Percentiles rank a stretch among this genome's conserved stretches.
These are phyloP conservation scores for Linnemannia schmuckeri DNA, from an alignment of 192 early-diverging fungal genomes.

Conservation along the genomic window DNA sequence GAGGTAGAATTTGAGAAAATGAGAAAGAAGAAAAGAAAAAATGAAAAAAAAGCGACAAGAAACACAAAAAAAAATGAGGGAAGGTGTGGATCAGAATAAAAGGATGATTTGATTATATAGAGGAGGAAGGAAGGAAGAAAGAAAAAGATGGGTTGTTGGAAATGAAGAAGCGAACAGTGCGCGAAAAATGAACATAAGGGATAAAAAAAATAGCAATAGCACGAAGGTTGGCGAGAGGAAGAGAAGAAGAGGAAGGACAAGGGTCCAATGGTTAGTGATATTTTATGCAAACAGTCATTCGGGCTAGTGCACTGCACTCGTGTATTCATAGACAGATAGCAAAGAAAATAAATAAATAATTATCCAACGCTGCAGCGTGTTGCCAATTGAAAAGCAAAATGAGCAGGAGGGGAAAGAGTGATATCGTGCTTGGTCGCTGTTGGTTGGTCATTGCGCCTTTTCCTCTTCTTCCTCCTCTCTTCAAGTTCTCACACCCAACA, in stretches of 20 bases:
- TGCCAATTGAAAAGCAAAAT: too few relatives aligned
- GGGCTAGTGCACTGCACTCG: too few relatives aligned
- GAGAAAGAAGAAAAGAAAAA: background rate
- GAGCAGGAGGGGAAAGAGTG: too few relatives aligned
- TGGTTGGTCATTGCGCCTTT: slow-evolving; percentile 9
- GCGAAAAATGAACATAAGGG: background rate
- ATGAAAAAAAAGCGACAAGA: background rate
- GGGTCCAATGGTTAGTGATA: slow-evolving; percentile 1
- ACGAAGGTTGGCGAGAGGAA: background rate
- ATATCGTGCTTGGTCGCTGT: background rate
- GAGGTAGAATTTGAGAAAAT: background rate
- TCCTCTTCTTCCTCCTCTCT: background rate
- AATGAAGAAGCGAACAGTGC: background rate
- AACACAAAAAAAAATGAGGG: background rate
- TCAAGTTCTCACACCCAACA: background rate
- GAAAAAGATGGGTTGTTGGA: background rate
- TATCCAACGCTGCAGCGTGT: too few relatives aligned
- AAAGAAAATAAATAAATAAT: too few relatives aligned
- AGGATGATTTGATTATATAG: background rate
- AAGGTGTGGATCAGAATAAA: slow-evolving; percentile 5
- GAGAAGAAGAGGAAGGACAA: background rate
- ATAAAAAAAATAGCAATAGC: background rate
- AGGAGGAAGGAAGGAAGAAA: background rate
- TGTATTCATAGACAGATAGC: too few relatives aligned
- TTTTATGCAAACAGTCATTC: background rate